Conservation (phyloP, 2,329 filamentous ascomycete species). For the Nemania abortiva region DNA sequence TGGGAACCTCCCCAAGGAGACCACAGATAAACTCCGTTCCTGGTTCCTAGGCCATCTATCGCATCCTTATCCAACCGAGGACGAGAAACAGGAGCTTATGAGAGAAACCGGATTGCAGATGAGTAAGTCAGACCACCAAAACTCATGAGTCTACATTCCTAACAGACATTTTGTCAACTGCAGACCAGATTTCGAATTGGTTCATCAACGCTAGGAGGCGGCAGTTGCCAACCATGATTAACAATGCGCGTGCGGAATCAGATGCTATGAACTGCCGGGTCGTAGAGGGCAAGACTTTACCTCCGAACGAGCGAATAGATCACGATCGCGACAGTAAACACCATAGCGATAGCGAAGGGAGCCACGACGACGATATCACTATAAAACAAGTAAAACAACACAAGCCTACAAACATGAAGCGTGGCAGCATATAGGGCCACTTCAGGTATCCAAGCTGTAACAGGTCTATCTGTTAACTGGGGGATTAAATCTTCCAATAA, state of each 20-base stretch:
- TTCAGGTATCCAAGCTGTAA: too few species aligned
- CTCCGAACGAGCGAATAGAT: conserved; percentile 55
- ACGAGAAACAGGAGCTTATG: conserved; percentile 87
- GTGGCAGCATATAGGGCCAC: conserved; percentile 56
- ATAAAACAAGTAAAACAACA: conserved; percentile 53
- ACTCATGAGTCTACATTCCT: conserved; percentile 20
- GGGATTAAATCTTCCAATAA: too few species aligned
- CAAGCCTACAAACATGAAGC: conserved; percentile 55
- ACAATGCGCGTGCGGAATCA: conserved; percentile 65
- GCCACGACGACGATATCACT: conserved; percentile 59
- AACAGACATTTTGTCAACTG: conserved; percentile 37
- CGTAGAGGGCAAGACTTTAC: conserved; percentile 54
- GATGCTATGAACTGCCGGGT: conserved; percentile 59
- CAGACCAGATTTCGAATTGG: conserved; percentile 82
- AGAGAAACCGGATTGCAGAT: conserved; percentile 80
- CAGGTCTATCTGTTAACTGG: too few species aligned
- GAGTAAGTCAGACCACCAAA: conserved; percentile 65
- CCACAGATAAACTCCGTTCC: conserved; percentile 81
- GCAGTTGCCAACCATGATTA: conserved; percentile 71
- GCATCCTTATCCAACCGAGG: conserved; percentile 88
- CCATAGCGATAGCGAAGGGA: conserved; percentile 62
- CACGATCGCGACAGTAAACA: conserved; percentile 55
- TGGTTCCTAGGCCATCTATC: conserved; percentile 85
- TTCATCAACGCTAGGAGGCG: conserved; percentile 82
- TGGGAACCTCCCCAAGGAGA: conserved; percentile 91